Base-by-base conservation (phyloP, 805 yeast species). In the Tetrapisispora pingtungensis region DNA sequence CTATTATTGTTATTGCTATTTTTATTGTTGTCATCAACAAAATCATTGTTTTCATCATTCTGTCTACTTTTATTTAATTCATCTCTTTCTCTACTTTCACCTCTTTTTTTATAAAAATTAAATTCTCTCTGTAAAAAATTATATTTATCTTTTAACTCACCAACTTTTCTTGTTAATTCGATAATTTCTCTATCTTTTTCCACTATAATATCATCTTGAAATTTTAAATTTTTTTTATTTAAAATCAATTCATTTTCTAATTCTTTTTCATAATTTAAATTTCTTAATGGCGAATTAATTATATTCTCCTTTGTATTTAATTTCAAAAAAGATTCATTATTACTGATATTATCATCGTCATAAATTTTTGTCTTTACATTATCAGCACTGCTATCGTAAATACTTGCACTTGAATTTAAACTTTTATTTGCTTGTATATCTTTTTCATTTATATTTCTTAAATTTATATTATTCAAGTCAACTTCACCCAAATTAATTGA, bases 121-220 rank as follows among this genome's bases (percentile, higher is more conserved):
- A 58, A 59, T 39, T 59, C 61, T 17, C 56, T 44, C 22, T 53
- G 57, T 28, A 62, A 39, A 39, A 50, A 49, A 13, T 56, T 51
- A 35, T 57, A 62, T 44, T 57, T 61, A 30, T 52, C 56, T 44
- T 53, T 53, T 43, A 52, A 33, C 5, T 40, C 46, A 20, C 36
- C 33, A 7, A 40, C 30, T 12, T 46, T 45, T 26, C 52, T 45
- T n/a, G 56, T 51, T 18, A 54, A 35, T 8, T 49, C 44, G n/a
- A 54, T 49, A 28, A 53, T 48, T 41, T 54, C 58, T 19, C 57
- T 54, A 36, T 54, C 58, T 44, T 54, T 54, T 24, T 54, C 57
- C 3, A 52, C 49, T 18, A 54, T 51, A 15, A 51, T 46, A 19
- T 49, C 50, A 36, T 53, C 58, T 38, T 48, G 48, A 36, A 49